These are phyloP conservation scores for Talaromyces marneffei DNA, from an alignment of 2,329 filamentous ascomycete species.

Conservation along the genomic window DNA sequence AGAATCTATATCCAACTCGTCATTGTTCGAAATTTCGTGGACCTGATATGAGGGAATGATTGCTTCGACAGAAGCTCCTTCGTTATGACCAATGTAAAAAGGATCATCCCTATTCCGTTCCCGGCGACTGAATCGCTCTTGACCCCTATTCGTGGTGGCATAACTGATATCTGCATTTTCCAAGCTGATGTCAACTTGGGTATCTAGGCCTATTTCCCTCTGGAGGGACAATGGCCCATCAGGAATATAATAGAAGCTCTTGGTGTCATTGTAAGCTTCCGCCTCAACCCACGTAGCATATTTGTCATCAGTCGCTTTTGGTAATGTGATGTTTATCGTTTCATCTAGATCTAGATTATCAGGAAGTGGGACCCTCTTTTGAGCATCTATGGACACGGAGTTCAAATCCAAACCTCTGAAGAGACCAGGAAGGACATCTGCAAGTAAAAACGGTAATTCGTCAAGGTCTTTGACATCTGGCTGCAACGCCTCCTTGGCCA, in stretches of 20 bases:
- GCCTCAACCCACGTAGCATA: conserved; percentile 45
- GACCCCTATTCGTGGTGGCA: neutral
- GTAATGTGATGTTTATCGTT: conserved; percentile 72
- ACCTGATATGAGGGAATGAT: conserved; percentile 72
- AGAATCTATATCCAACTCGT: conserved; percentile 80
- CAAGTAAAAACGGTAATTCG: conserved; percentile 76
- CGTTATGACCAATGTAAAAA: conserved; percentile 71
- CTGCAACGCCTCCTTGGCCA: conserved; percentile 69
- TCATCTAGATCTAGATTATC: conserved; percentile 70
- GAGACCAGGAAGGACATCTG: conserved; percentile 81
- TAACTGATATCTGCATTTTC: neutral
- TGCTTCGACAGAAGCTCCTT: conserved; percentile 54
- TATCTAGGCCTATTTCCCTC: conserved; percentile 9
- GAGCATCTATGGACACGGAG: conserved; percentile 76
- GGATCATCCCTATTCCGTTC: conserved; percentile 89
- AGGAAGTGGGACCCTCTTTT: conserved; percentile 78
- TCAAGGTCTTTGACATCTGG: conserved; percentile 24
- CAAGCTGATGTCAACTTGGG: neutral
- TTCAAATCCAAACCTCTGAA: conserved; percentile 86
- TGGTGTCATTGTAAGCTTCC: conserved; percentile 41
- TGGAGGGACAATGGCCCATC: conserved; percentile 22
- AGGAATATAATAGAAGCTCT: conserved; percentile 36
- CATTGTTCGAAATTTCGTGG: conserved; percentile 63
- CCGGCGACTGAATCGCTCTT: conserved; percentile 60
- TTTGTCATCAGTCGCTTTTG: conserved; percentile 56